These are phyloP conservation scores for Penicillium capsulatum DNA, from an alignment of 2,329 filamentous ascomycete genomes.

Conservation along the genomic window DNA sequence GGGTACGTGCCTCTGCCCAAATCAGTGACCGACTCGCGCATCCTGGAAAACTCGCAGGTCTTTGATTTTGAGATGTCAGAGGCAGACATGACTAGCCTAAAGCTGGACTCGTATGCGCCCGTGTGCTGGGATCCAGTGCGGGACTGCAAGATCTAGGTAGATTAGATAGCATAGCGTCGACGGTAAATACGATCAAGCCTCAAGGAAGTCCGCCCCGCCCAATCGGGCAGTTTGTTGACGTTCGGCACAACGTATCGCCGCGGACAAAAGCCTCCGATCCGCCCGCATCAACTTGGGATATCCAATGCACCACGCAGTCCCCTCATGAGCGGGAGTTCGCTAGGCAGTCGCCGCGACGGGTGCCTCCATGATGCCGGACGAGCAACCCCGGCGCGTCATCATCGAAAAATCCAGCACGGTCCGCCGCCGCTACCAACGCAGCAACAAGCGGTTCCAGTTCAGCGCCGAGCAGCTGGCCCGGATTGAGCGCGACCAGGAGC, in stretches of 20 bases:
- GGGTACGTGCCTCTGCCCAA: constrained; percentile 61
- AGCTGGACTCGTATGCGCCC: constrained; percentile 54
- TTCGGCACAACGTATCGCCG: constrained; percentile 34
- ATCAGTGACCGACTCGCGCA: constrained; percentile 56
- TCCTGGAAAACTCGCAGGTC: constrained; percentile 57
- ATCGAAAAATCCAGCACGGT: constrained; percentile 39
- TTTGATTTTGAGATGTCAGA: constrained; percentile 58
- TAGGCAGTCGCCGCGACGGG: constrained; percentile 19
- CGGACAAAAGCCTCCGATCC: constrained; percentile 5
- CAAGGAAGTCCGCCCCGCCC: neutral
- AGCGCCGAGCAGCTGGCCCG: constrained; percentile 34
- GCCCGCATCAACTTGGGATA: neutral
- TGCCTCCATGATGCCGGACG: constrained; percentile 27
- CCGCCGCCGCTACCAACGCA: constrained; percentile 37
- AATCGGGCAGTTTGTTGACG: constrained; percentile 22
- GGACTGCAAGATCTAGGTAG: constrained; percentile 24
- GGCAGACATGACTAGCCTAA: constrained; percentile 56
- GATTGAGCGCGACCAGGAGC: constrained; percentile 42
- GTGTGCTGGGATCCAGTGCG: constrained; percentile 56
- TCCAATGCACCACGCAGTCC: constrained; percentile 2
- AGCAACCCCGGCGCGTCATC: constrained; percentile 29
- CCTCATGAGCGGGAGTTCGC: constrained; percentile 16
- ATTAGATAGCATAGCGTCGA: neutral
- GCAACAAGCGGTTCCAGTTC: constrained; percentile 35
- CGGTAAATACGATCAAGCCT: neutral